These are phyloP conservation scores for Neoarthrinium moseri DNA, from an alignment of 2,329 filamentous ascomycete species.

Conservation along the genomic window DNA sequence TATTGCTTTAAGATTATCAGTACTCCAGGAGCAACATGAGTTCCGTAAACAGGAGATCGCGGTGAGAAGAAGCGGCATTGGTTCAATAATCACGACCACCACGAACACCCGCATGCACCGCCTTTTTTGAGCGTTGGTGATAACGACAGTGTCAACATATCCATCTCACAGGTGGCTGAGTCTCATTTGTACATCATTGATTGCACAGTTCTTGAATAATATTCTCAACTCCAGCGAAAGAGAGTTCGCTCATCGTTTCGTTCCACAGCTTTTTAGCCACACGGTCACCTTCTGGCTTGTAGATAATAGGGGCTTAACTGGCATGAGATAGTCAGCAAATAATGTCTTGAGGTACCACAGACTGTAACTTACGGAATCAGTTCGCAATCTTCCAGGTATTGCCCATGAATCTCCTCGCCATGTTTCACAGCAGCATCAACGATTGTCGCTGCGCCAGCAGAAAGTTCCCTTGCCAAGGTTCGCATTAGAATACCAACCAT, in stretches of 20 bases:
- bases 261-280: not conserved
- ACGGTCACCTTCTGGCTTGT: not conserved
- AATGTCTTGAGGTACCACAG: not conserved
- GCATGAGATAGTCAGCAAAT: not conserved
- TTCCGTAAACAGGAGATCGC: too few relatives aligned
- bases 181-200: too few relatives aligned
- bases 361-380: conserved; percentile 10
- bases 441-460: not conserved
- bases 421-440: conserved; percentile 16
- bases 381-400: conserved; percentile 10
- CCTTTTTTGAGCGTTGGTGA: too few relatives aligned
- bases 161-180: too few relatives aligned
- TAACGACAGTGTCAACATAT: too few relatives aligned
- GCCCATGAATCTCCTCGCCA: conserved; percentile 14
- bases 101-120: too few relatives aligned
- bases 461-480: not conserved
- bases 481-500: not conserved
- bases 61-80: too few relatives aligned
- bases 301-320: not conserved
- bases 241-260: not conserved
- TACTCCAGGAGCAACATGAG: too few relatives aligned
- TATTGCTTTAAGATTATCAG: too few relatives aligned
- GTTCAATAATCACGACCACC: too few relatives aligned
- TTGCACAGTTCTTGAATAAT: not conserved
- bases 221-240: not conserved